A percentile compares a stretch with the other conserved stretches of the same genome.
These are phyloP conservation scores for Carpinus viminea DNA, from an alignment of 306 rosid genomes.

Conservation along the genomic window DNA sequence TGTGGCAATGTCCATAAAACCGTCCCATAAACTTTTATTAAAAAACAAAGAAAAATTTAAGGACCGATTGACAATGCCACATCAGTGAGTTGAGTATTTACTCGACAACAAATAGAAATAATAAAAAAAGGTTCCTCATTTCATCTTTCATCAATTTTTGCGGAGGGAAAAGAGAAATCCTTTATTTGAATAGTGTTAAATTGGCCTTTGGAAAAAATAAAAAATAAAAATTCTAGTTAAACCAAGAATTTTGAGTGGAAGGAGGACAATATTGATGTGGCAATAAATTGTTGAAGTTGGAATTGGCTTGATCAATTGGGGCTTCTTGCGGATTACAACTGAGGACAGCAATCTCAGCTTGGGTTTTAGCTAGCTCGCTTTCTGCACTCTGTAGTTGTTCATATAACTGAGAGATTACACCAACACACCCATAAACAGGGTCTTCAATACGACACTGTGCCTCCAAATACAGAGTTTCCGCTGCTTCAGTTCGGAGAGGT, in stretches of 20 bases:
- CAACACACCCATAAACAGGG: slow-evolving; percentile 72
- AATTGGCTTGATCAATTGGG: slow-evolving; percentile 10
- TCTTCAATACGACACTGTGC: slow-evolving; percentile 61
- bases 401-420: slow-evolving; percentile 52
- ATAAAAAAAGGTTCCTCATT: too few relatives aligned
- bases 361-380: slow-evolving; percentile 45
- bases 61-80: too few relatives aligned
- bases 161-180: neutral
- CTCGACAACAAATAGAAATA: too few relatives aligned
- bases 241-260: slow-evolving; percentile 29
- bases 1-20: too few relatives aligned
- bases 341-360: slow-evolving; percentile 48
- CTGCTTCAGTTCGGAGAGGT: slow-evolving; percentile 52
- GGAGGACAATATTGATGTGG: slow-evolving; percentile 25
- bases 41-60: too few relatives aligned
- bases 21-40: too few relatives aligned
- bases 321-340: slow-evolving; percentile 15
- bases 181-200: neutral
- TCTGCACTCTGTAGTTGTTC: slow-evolving; percentile 48
- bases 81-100: too few relatives aligned
- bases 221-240: slow-evolving; percentile 10
- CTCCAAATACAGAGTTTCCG: slow-evolving; percentile 52
- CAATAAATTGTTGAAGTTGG: slow-evolving; percentile 17
- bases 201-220: neutral
- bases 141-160: too few relatives aligned